Conservation (phyloP, 2,329 filamentous ascomycete genomes). For the Fusarium euwallaceae region DNA sequence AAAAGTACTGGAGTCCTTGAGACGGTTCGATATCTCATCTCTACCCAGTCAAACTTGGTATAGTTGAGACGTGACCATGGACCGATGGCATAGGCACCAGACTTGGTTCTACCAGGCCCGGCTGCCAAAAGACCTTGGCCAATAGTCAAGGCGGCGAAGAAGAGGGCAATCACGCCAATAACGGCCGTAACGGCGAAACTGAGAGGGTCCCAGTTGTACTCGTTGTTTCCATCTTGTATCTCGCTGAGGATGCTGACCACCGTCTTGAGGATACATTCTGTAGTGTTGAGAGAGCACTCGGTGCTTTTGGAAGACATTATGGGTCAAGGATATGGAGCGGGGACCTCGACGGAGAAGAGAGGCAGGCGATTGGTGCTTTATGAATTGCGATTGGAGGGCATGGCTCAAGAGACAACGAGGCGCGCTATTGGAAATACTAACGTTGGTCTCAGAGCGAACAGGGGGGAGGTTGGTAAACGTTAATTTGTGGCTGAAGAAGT, state of each 20-base stretch:
- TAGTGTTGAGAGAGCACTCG: background rate
- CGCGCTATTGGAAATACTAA: background rate
- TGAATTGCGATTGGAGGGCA: background rate
- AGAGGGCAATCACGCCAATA: conserved; percentile 25
- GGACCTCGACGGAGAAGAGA: background rate
- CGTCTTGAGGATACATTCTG: background rate
- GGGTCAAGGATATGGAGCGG: background rate
- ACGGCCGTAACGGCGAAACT: conserved; percentile 12
- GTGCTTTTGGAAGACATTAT: background rate
- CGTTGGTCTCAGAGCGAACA: background rate
- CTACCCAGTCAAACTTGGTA: background rate
- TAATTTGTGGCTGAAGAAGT: background rate
- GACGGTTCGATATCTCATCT: background rate
- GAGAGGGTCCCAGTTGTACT: conserved; percentile 25
- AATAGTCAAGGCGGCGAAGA: conserved; percentile 19
- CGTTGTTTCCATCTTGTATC: conserved; percentile 35
- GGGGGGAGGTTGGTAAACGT: background rate
- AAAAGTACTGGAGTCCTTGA: background rate
- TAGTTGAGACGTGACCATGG: background rate
- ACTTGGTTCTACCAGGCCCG: conserved; percentile 1
- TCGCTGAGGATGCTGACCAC: conserved; percentile 5
- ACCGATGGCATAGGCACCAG: background rate
- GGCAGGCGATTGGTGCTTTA: background rate
- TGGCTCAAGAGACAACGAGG: background rate
- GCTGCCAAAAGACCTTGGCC: conserved; percentile 16